Base-by-base conservation (phyloP, 202 grass and related monocot genomes). In the Schoenoplectus tabernaemontani region DNA sequence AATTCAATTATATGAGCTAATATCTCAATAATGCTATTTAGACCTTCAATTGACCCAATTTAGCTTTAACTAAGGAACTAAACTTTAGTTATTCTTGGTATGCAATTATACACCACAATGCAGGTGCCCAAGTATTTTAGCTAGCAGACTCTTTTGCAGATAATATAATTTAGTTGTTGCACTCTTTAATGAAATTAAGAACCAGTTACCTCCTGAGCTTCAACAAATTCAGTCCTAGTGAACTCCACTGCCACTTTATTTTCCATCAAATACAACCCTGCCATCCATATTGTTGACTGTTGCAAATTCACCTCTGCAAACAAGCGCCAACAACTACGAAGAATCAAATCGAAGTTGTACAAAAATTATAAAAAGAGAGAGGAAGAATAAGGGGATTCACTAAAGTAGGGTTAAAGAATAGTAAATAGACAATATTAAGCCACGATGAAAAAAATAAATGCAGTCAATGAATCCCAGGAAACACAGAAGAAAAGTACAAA, bases 221-320 rank as follows among this genome's bases (percentile, higher is more conserved):
- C 91, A 86, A 93, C 91, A 86, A 97, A 97, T 70, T 94, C 94
- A 83, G 91, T 92, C 75, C 94, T 87, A 37, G 94, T 97, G 64
- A 97, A 87, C 84, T 97, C 95, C 44, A 97, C 84, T 59, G 89
- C 87, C 54, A 97, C 89, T 77, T 92, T 97, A 33, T 97, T 97
- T 90, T 97, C 95, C 43, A 73, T 92, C 87, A 97, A 87, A 81
- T 97, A 97, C 37, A 97, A 30, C 15, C 91, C 95, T 41, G 89
- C 89, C 20, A 83, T 90, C 95, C 95, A 97, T 70, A 97, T 87
- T 63, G 84, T 85, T 47, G 95, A 94, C 37, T 92, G 95, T 70
- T 94, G 87, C 84, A 97, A 94, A 86, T 97, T 89, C 78, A 82
- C 74, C 87, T 97, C 91, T 97, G 82, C 75, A 78, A 76, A 87